Percentiles rank a stretch among this genome's conserved stretches.
Evolutionary conservation across 1,284 basidiomycete species (phyloP).

Genomic region (Exobasidium rhododendri): DNA sequence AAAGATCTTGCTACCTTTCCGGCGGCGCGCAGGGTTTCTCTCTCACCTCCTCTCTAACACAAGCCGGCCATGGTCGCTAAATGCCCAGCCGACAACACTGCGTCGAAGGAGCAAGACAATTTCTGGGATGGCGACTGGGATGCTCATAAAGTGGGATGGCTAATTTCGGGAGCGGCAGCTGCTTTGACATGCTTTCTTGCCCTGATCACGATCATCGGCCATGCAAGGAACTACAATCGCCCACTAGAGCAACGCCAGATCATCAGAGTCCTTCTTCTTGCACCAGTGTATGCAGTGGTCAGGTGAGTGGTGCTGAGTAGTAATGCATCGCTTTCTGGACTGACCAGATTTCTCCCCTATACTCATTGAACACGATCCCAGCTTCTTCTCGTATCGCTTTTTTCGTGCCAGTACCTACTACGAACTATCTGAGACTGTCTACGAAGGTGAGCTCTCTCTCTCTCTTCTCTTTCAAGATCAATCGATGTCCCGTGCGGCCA

Average conservation of each 20-base stretch:
- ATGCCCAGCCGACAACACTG: conserved; percentile 21
- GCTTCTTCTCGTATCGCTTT: conserved; percentile 1
- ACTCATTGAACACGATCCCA: too few species aligned
- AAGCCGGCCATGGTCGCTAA: conserved; percentile 18
- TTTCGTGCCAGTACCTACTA: conserved; percentile 60
- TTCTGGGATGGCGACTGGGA: conserved; percentile 21
- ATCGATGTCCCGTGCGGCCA: too few species aligned
- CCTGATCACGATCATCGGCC: conserved; percentile 60
- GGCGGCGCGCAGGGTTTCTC: too few species aligned
- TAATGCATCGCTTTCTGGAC: too few species aligned
- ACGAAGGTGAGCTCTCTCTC: too few species aligned
- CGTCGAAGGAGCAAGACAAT: conserved; percentile 16
- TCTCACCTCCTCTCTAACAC: too few species aligned
- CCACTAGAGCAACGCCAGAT: conserved; percentile 71
- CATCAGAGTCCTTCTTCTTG: conserved; percentile 56
- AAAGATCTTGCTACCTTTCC: too few species aligned
- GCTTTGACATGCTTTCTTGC: conserved; percentile 30
- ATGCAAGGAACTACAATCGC: conserved; percentile 65
- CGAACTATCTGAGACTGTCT: conserved; percentile 63
- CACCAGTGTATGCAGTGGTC: conserved; percentile 34
- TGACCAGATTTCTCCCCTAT: too few species aligned
- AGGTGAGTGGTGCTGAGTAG: too few species aligned
- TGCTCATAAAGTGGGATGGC: conserved; percentile 63
- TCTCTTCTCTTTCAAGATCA: too few species aligned
- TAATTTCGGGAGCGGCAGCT: conserved; percentile 67